Percentiles rank a stretch among this genome's conserved stretches.
Conservation (phyloP, 1,284 basidiomycete species). For the Puccinia hordei region DNA sequence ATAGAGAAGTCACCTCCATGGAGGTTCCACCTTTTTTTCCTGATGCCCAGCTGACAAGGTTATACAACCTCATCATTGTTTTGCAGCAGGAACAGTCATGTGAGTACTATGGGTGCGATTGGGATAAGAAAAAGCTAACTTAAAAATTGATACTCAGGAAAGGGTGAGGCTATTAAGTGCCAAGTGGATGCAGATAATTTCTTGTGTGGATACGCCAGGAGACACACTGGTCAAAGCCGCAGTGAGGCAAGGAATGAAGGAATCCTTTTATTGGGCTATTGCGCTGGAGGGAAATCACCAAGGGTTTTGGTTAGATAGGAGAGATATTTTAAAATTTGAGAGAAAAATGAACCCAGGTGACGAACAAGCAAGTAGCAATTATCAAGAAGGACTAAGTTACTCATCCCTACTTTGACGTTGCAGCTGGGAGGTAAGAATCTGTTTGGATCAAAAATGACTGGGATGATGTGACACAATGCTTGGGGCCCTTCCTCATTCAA, state of each 20-base stretch:
- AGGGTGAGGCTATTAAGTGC: neutral
- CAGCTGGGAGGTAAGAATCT: too few relatives aligned
- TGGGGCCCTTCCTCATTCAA: too few relatives aligned
- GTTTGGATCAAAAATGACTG: too few relatives aligned
- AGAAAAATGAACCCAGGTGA: neutral
- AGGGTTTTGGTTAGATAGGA: neutral
- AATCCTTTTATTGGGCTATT: slow-evolving; percentile 17
- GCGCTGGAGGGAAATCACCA: neutral
- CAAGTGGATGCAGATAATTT: neutral
- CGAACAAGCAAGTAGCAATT: neutral
- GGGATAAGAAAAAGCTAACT: neutral
- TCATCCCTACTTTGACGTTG: neutral
- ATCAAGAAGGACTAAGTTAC: neutral
- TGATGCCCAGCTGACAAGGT: too few relatives aligned
- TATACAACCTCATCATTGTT: too few relatives aligned
- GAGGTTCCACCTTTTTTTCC: too few relatives aligned
- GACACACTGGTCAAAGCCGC: neutral
- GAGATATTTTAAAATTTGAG: neutral
- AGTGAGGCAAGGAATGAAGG: neutral
- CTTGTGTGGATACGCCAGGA: neutral
- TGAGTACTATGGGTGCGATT: neutral
- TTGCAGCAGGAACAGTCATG: neutral
- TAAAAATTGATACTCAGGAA: neutral
- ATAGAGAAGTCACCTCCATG: too few relatives aligned
- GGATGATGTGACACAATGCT: too few relatives aligned